A percentile compares a stretch with the other conserved stretches of the same genome.
Conservation (phyloP, 345 rosid genomes). For the Brassica rapa region DNA sequence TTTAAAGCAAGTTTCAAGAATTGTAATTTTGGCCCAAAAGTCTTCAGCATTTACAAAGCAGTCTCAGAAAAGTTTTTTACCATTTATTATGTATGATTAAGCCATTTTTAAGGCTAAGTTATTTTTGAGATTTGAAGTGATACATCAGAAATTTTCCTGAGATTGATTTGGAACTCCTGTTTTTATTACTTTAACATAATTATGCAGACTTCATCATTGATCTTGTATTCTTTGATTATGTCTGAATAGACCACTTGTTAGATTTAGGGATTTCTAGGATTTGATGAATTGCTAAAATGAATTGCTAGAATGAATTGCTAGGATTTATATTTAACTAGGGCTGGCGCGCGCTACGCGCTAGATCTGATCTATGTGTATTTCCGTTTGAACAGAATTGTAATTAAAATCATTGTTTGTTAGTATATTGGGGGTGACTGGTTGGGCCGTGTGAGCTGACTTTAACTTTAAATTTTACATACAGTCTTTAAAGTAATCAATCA, state of each 20-base stretch:
- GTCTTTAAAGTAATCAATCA: too few relatives aligned
- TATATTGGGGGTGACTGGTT: too few relatives aligned
- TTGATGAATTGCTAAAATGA: neutral
- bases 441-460: too few relatives aligned
- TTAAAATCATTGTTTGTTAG: too few relatives aligned
- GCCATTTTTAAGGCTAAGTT: too few relatives aligned
- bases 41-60: neutral
- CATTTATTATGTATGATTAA: too few relatives aligned
- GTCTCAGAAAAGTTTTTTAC: too few relatives aligned
- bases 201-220: neutral
- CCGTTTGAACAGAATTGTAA: too few relatives aligned
- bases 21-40: neutral
- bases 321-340: too few relatives aligned
- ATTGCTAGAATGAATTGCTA: neutral
- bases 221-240: neutral
- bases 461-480: too few relatives aligned
- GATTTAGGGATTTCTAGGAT: neutral
- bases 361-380: too few relatives aligned
- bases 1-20: neutral
- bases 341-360: too few relatives aligned
- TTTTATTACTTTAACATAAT: neutral
- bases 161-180: neutral
- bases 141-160: neutral
- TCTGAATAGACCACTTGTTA: neutral
- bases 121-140: neutral